Base-by-base conservation (phyloP, 2,329 filamentous ascomycete species). In the Didymella pinodella region DNA sequence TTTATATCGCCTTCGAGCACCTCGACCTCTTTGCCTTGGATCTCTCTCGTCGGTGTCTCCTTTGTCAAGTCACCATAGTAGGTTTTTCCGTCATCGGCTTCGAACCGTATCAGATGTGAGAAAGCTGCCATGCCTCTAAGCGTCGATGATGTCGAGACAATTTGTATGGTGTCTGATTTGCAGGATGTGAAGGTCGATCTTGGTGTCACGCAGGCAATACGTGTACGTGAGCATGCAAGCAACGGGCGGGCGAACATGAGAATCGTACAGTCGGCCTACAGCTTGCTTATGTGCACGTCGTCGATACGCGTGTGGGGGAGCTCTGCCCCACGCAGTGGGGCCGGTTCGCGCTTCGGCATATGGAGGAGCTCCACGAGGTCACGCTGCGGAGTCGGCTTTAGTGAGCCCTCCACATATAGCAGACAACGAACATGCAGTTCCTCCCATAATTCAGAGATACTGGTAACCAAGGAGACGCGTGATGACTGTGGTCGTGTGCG, bases 61-160 rank as follows among this genome's bases (percentile, higher is more conserved):
- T 69, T 68, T 7, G 62, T 66, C 49, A 77, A 44, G 47, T 77
- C 68, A 1, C 75, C 75, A 57, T 72, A 76, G 14, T 67, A 63
- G 0, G 61, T 65, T 47, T 72, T 68, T 2, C 73, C 75, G 31
- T 71, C 68, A 5, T 72, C 60, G 22, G 62, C 66, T 32, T 70
- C 57, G 50, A 77, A 77, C 1, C 75, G 65, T 18, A 77, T 73
- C 43, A 77, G 57, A 25, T 74, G 65, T 44, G 75, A 69, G 51
- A 77, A 77, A 8, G 65, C 43, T 26, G 67, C 57, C 69, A 69
- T 70, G 14, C 38, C 57, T 47, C 25, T 41, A 6, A 34, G 12
- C 40, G 14, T 49, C 20, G 41, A 54, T 54, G 47, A 54, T 34
- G 50, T 59, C 22, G 46, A 51, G 20, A 54, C 26, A 45, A 41